These are phyloP conservation scores for Sextonia rubra DNA, from an alignment of 164 flowering plant genomes.

Conservation along the genomic window DNA sequence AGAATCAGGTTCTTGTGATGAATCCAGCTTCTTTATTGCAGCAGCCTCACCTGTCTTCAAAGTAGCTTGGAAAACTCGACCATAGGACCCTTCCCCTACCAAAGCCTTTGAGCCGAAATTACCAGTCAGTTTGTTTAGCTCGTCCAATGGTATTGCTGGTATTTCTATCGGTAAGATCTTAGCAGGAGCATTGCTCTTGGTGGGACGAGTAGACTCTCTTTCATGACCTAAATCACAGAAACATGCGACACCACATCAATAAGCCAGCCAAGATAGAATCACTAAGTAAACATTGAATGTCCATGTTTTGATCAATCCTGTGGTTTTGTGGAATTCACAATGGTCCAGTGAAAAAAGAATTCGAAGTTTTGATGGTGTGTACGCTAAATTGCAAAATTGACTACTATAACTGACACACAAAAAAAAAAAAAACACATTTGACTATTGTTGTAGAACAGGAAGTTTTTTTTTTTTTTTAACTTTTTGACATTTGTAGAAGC, in stretches of 20 bases:
- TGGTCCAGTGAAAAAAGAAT: neutral
- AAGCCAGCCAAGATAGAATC: neutral
- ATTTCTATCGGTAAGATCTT: constrained; percentile 70
- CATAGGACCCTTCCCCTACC: constrained; percentile 89
- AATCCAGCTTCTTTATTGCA: constrained; percentile 74
- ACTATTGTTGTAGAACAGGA: no score
- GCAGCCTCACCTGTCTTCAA: constrained; percentile 38
- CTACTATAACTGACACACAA: no score
- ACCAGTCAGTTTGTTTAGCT: constrained; percentile 51
- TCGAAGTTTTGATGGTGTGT: neutral
- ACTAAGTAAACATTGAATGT: neutral
- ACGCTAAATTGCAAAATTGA: neutral
- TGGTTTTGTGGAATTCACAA: neutral
- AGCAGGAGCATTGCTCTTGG: constrained; percentile 46
- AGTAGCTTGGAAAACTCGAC: constrained; percentile 67
- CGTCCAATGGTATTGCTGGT: constrained; percentile 55
- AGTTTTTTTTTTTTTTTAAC: no score
- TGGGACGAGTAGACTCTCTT: constrained; percentile 44
- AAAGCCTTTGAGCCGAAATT: constrained; percentile 70
- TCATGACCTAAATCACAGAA: constrained; percentile 31
- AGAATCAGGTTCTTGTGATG: constrained; percentile 58
- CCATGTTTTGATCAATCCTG: neutral
- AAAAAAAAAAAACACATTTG: no score
- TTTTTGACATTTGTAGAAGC: neutral
- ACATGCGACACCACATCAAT: constrained; percentile 13